Evolutionary conservation across 2,329 filamentous ascomycete genomes (phyloP).

Genomic region (Aspergillus nomiae): DNA sequence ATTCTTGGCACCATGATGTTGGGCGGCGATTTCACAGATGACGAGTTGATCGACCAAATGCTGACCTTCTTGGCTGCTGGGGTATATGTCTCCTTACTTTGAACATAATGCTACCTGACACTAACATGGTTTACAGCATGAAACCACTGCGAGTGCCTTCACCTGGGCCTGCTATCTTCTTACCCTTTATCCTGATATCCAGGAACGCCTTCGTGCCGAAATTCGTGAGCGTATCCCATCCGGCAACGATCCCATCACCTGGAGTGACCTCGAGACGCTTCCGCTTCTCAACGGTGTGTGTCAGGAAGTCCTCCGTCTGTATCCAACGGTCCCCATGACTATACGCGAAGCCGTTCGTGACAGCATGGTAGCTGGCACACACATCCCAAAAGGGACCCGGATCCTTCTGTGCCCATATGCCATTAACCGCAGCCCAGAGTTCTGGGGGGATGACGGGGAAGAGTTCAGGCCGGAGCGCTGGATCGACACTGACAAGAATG

Average conservation of each 20-base stretch:
- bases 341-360: constrained; percentile 43
- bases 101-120: neutral
- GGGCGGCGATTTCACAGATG: constrained; percentile 40
- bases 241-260: constrained; percentile 28
- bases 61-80: constrained; percentile 46
- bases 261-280: constrained; percentile 55
- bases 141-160: constrained; percentile 58
- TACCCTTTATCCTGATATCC: constrained; percentile 52
- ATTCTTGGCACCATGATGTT: constrained; percentile 43
- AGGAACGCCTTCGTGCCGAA: constrained; percentile 53
- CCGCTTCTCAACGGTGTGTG: constrained; percentile 68
- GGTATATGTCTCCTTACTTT: constrained; percentile 19
- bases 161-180: constrained; percentile 59
- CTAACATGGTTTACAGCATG: constrained; percentile 41
- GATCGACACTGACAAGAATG: constrained; percentile 62
- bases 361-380: constrained; percentile 62
- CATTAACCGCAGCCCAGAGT: constrained; percentile 66
- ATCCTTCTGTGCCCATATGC: constrained; percentile 69
- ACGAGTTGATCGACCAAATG: constrained; percentile 45
- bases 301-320: constrained; percentile 65
- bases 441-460: constrained; percentile 75
- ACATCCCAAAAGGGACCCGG: constrained; percentile 69
- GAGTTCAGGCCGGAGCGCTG: constrained; percentile 79
- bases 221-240: constrained; percentile 51
- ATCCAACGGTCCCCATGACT: constrained; percentile 44